A percentile compares a stretch with the other conserved stretches of the same genome.
phyloP scores from a whole-genome alignment of 805 yeast species.

The Scheffersomyces ergatensis region DNA sequence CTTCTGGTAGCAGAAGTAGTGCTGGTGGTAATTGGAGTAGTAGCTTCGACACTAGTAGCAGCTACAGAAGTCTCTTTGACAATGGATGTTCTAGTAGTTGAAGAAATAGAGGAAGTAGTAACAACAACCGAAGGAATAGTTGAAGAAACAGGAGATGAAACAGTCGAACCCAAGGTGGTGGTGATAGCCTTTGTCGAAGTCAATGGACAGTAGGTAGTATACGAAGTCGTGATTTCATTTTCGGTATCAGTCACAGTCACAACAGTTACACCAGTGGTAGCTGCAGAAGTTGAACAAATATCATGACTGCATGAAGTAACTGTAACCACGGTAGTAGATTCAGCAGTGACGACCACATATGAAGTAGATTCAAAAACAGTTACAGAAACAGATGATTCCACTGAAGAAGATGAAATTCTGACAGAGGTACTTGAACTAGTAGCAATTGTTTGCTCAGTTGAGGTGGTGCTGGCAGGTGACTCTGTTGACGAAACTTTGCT shows the following conservation, averaged over 20 bases:
- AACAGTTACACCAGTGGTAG: constrained; percentile 32
- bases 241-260: constrained; percentile 17
- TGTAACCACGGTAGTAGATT: constrained; percentile 26
- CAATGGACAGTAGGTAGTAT: constrained; percentile 28
- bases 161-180: background rate
- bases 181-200: constrained; percentile 5
- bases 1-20: background rate
- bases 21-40: constrained; percentile 5
- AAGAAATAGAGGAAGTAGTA: background rate
- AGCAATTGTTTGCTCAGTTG: too few species aligned
- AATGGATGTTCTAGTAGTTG: background rate
- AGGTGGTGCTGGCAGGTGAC: background rate
- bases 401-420: constrained; percentile 3
- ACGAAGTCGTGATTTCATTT: constrained; percentile 12
- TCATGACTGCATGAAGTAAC: constrained; percentile 33
- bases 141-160: background rate
- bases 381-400: constrained; percentile 8
- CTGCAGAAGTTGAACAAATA: constrained; percentile 24
- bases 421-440: constrained; percentile 2
- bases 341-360: constrained; percentile 11
- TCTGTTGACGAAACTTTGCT: too few species aligned
- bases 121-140: background rate
- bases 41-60: constrained; percentile 5
- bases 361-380: constrained; percentile 3
- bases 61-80: background rate